Conservation (phyloP, 2,329 filamentous ascomycete genomes). For the Epichloe amarillans region DNA sequence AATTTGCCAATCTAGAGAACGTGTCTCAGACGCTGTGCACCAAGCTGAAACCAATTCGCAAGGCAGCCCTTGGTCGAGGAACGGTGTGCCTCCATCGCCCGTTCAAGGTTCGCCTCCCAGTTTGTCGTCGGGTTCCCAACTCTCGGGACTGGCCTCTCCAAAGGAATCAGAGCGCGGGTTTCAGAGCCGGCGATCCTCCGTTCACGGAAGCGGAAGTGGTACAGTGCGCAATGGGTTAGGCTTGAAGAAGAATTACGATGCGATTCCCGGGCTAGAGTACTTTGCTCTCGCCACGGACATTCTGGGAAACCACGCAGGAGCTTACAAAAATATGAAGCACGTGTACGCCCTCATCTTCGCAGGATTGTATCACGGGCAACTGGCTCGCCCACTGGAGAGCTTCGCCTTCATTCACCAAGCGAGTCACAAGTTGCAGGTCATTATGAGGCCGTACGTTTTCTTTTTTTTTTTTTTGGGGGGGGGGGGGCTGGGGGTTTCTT, state of each 20-base stretch:
- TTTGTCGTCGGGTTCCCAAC: conserved; percentile 31
- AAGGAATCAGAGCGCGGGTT: conserved; percentile 33
- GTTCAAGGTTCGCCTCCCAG: conserved; percentile 40
- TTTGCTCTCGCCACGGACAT: conserved; percentile 81
- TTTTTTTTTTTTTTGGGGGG: no score
- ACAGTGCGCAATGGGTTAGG: conserved; percentile 16
- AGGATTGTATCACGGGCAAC: conserved; percentile 77
- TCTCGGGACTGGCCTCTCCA: conserved; percentile 37
- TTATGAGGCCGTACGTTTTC: conserved; percentile 58
- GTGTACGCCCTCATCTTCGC: conserved; percentile 78
- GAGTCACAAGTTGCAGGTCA: conserved; percentile 48
- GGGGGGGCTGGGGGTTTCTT: no score
- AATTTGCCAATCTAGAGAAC: conserved; percentile 49
- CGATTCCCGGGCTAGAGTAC: conserved; percentile 80
- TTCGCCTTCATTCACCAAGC: conserved; percentile 48
- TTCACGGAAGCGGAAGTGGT: conserved; percentile 25
- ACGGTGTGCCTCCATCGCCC: conserved; percentile 38
- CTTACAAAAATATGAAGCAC: conserved; percentile 66
- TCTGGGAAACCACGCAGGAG: conserved; percentile 65
- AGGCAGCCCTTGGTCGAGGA: conserved; percentile 28
- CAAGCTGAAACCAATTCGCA: conserved; percentile 18
- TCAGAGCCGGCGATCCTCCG: conserved; percentile 37
- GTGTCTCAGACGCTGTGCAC: conserved; percentile 44
- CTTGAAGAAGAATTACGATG: conserved; percentile 55
- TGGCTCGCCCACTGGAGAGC: conserved; percentile 78